Base-by-base conservation (phyloP, 768 basidiomycete genomes). In the Russula emetica region DNA sequence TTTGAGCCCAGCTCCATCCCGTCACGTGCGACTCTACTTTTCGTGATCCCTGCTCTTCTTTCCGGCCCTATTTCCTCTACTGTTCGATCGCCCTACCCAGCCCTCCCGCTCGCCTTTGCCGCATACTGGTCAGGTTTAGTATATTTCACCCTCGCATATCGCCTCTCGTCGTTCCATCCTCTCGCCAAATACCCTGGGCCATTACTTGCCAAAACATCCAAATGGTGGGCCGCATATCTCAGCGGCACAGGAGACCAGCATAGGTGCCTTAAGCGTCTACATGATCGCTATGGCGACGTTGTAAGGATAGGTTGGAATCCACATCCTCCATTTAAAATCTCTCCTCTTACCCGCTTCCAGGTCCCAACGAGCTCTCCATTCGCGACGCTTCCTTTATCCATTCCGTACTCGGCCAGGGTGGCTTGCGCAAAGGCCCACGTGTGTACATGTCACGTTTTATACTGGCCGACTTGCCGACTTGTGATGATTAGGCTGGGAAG, bases 91-190 rank as follows among this genome's bases (percentile, higher is more conserved):
- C 28, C 53, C 11, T 50, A 50, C 30, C 5, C 18, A 18, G 53
- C 63, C n/a, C 3, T 55, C 14, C 36, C 53, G 4, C 38, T 64
- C 58, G 64, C 61, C 1, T 66, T 66, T 28, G 13, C 22, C 5
- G 6, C 55, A n/a, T 66, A 66, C 11, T 22, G 9, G 2, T 10
- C 22, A 22, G 16, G n/a, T 13, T 22, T 66, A 32, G 13, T 49
- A 32, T 38, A 52, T 16, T 61, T 62, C 54, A 71, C 69, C 3
- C 54, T 71, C 22, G 26, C 64, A 10, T 83, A 84, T 69, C 79
- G 82, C 24, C 61, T 83, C 10, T 83, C 82, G 5, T 81, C 82
- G 2, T 78, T 78, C 71, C 83, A 85, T 69, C 81, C 83, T 6
- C 74, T 84, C 5, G 78, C 80, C 18, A 69, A 72, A 54, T 82